phyloP scores from a whole-genome alignment of 179 eudicot genomes.

The Beta lomatogona region DNA sequence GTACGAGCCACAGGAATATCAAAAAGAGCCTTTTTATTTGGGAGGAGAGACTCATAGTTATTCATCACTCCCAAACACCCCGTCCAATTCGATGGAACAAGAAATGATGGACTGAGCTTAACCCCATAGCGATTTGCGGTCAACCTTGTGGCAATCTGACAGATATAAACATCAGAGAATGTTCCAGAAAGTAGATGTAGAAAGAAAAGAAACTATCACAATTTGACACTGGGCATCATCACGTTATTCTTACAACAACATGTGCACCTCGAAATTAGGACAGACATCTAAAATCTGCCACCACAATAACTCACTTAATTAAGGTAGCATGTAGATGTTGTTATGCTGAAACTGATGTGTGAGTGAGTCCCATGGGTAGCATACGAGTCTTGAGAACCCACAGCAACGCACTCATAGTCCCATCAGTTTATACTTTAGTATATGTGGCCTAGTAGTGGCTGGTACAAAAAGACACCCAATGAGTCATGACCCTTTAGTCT shows the following conservation, averaged over 20 bases:
- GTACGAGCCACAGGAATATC: conserved; percentile 93
- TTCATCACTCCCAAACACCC: conserved; percentile 97
- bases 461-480: too few species aligned
- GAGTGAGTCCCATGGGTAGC: too few species aligned
- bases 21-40: conserved; percentile 89
- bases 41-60: conserved; percentile 87
- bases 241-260: background rate
- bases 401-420: too few species aligned
- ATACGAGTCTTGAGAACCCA: too few species aligned
- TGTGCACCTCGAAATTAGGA: background rate
- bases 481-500: too few species aligned
- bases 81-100: conserved; percentile 95
- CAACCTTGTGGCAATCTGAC: conserved; percentile 80
- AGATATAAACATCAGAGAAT: conserved; percentile 8
- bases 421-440: too few species aligned
- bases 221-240: background rate
- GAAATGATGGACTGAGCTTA: conserved; percentile 88
- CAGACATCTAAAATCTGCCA: background rate
- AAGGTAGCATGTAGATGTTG: too few species aligned
- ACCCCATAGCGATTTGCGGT: conserved; percentile 79
- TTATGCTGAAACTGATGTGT: too few species aligned
- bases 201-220: background rate
- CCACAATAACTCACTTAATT: background rate
- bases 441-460: too few species aligned
- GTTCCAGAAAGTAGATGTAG: background rate